A percentile compares a stretch with the other conserved stretches of the same genome.
Conservation (phyloP, 345 rosid genomes). For the Eutrema yunnanense region DNA sequence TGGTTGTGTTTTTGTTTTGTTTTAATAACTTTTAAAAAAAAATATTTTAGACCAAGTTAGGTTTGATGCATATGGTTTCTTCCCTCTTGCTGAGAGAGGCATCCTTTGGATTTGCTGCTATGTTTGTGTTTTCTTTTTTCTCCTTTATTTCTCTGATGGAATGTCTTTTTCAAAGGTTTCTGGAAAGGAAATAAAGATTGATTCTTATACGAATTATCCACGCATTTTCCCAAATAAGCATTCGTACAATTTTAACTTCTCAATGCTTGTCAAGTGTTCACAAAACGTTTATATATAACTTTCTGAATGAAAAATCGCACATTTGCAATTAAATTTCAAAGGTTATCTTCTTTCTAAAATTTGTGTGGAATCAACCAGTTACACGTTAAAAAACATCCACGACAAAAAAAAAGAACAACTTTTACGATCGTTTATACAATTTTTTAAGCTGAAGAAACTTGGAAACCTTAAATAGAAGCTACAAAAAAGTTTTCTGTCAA, state of each 20-base stretch:
- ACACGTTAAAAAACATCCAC: not conserved
- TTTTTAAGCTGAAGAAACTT: not conserved
- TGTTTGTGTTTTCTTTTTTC: not conserved
- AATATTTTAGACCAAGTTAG: constrained; percentile 22
- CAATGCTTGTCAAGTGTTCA: no score
- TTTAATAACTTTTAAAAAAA: constrained; percentile 3
- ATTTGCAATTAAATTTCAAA: not conserved
- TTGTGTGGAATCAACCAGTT: not conserved
- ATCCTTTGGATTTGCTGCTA: constrained; percentile 15
- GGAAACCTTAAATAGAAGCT: not conserved
- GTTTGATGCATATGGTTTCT: constrained; percentile 22
- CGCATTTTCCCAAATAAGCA: no score
- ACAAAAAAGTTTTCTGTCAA: not conserved
- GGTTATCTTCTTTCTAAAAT: not conserved
- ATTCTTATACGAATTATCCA: not conserved
- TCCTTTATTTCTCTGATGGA: constrained; percentile 10
- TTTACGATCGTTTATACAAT: not conserved
- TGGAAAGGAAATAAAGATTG: constrained; percentile 15
- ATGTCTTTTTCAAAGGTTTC: constrained; percentile 15
- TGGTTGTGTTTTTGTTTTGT: constrained; percentile 23
- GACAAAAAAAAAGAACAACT: not conserved
- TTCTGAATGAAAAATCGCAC: no score
- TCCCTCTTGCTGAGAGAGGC: constrained; percentile 6
- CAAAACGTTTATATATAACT: no score
- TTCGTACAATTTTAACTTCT: no score